Base-by-base conservation (phyloP, 2,329 filamentous ascomycete genomes). In the Acephala macrosclerotiorum region DNA sequence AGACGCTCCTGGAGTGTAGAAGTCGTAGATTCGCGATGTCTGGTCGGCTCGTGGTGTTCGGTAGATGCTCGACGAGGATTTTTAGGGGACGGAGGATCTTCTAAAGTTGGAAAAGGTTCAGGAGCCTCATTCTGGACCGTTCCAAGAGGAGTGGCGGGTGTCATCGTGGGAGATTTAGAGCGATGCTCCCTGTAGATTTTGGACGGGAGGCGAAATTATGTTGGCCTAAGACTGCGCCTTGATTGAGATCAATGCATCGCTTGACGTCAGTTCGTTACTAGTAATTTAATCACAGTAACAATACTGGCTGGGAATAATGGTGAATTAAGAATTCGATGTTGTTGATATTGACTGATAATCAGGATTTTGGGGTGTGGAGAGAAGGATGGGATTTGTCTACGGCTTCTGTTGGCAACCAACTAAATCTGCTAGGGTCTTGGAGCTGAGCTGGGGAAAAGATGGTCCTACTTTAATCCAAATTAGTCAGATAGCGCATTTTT, bases 1-100 rank as follows among this genome's bases (percentile, higher is more conserved):
- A 77, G 47, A 26, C 74, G 74, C 22, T 61, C 68, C 64, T 66
- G 42, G 36, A 73, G 58, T 18, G 70, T 69, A n/a, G 73, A 75
- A 8, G 66, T 61, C 11, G 63, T 60, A 26, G 66, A 65, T 55
- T 57, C 22, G 29, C 63, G 66, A 42, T 25, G 35, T 20, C 57
- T 56, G 33, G n/a, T 63, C 9, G 45, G 47, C n/a, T 67, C 59
- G 45, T 49, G 61, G 20, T 53, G 59, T 11, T 66, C 66, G 9
- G 65, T 68, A 40, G 33, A 65, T 40, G 60, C 49, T 47, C 47
- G 61, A 55, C 40, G 62, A 57, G 63, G 63, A 40, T 38, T 66
- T 58, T 51, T 72, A 42, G 60, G 69, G 61, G 57, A 68, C 20
- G 66, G 66, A 56, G 66, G 55, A 22, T 55, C 56, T 35, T 42